Evolutionary conservation across 2,329 filamentous ascomycete species (phyloP).

Genomic region (Neonectria ditissima): DNA sequence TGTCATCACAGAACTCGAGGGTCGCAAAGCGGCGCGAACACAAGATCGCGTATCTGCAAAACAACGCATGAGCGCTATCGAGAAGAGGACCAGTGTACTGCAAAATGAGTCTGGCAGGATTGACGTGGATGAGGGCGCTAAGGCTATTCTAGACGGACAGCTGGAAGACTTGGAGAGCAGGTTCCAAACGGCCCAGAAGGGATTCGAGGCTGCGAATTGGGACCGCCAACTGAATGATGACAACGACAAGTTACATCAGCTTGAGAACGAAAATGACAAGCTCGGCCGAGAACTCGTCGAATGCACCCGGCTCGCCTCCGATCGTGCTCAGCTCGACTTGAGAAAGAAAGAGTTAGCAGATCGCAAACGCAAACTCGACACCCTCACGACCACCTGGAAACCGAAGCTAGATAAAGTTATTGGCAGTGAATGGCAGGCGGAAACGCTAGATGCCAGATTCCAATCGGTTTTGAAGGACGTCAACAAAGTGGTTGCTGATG

Average conservation of each 20-base stretch:
- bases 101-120: slow-evolving; percentile 80
- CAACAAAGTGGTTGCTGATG: slow-evolving; percentile 68
- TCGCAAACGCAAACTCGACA: slow-evolving; percentile 79
- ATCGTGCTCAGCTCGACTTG: slow-evolving; percentile 85
- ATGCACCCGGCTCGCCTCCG: slow-evolving; percentile 82
- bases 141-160: slow-evolving; percentile 80
- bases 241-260: slow-evolving; percentile 71
- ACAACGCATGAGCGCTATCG: slow-evolving; percentile 78
- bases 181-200: slow-evolving; percentile 71
- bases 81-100: slow-evolving; percentile 73
- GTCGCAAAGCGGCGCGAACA: slow-evolving; percentile 76
- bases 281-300: slow-evolving; percentile 86
- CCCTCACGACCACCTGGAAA: slow-evolving; percentile 79
- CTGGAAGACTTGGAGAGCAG: slow-evolving; percentile 75
- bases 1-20: slow-evolving; percentile 78
- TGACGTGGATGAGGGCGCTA: slow-evolving; percentile 85
- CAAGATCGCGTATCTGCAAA: slow-evolving; percentile 81
- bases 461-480: slow-evolving; percentile 72
- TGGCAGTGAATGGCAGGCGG: slow-evolving; percentile 73
- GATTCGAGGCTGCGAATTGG: slow-evolving; percentile 73
- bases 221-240: slow-evolving; percentile 77
- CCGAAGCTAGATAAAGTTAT: slow-evolving; percentile 76
- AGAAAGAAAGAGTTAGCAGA: slow-evolving; percentile 84
- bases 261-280: slow-evolving; percentile 79
- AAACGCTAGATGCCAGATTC: slow-evolving; percentile 77